Base-by-base conservation (phyloP, 2,329 filamentous ascomycete species). In the Immersiporthe knoxdaviesiana region DNA sequence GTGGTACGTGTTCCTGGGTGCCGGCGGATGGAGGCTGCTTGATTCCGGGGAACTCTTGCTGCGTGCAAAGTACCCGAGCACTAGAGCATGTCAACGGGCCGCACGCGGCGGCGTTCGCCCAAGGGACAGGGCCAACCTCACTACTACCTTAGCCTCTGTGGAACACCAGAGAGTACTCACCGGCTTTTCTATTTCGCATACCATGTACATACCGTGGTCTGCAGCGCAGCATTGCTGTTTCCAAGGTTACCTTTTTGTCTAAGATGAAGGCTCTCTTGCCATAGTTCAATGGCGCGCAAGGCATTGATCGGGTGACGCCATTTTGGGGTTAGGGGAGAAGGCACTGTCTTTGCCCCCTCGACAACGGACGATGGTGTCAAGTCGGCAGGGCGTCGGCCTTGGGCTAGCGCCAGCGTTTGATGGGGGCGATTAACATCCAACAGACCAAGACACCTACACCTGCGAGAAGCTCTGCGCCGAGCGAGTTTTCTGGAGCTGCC, bases 311-410 rank as follows among this genome's bases (percentile, higher is more conserved):
- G 52, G 52, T 32, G 27, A 30, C 44, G 11, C 52, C 52, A 3
- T 30, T 6, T 32, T 30, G 52, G 50, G 27, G 24, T 16, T 14
- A n/a, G 47, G 21, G 21, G 21, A 12, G 47, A 66, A 12, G 47
- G 68, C 66, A 60, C 66, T 63, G 66, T 70, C 66, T 62, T 59
- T 58, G 61, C 5, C 16, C 16, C 5, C 58, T 59, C 61, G 39
- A 61, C 59, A 68, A 63, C 66, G 58, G 62, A 70, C 66, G 44
- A 24, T 64, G 27, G 30, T 21, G 44, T n/a, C 21, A 24, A 16
- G 32, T 54, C 50, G 21, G 12, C 41, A 24, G n/a, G 47, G 21
- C 47, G 62, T 35, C 27, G 27, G 24, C 32, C 35, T 18, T n/a
- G 62, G 62, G 30, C 62, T 54, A 30, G 62, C 50, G 62, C 10